A percentile compares a stretch with the other conserved stretches of the same genome.
These are phyloP conservation scores for Boletus rubropictus DNA, from an alignment of 768 basidiomycete species.

Conservation along the genomic window DNA sequence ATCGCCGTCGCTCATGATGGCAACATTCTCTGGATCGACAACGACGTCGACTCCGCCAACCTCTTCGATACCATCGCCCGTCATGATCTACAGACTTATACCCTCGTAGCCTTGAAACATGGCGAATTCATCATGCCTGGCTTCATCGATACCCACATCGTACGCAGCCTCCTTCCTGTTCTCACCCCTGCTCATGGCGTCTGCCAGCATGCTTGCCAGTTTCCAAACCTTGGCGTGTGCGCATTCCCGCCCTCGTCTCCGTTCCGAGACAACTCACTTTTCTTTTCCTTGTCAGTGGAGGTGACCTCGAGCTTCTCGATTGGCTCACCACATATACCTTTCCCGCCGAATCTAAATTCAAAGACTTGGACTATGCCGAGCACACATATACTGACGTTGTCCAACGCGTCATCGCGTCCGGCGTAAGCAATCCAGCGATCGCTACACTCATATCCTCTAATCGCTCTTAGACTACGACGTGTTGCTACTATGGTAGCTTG, in stretches of 20 bases:
- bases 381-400: conserved; percentile 69
- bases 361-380: conserved; percentile 62
- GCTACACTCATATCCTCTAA: conserved; percentile 3
- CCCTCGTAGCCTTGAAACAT: conserved; percentile 37
- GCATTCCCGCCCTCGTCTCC: not conserved
- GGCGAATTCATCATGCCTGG: conserved; percentile 81
- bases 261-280: conserved; percentile 1
- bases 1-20: conserved; percentile 49
- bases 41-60: conserved; percentile 44
- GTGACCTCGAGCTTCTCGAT: conserved; percentile 80
- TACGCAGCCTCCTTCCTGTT: conserved; percentile 32
- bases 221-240: conserved; percentile 38
- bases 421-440: conserved; percentile 46
- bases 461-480: conserved; percentile 71
- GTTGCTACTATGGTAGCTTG: conserved; percentile 83
- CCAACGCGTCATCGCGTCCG: conserved; percentile 59
- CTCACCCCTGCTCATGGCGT: not conserved
- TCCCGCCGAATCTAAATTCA: conserved; percentile 77
- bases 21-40: conserved; percentile 65
- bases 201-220: conserved; percentile 35
- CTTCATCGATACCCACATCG: conserved; percentile 88
- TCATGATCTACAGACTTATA: conserved; percentile 38
- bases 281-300: conserved; percentile 47
- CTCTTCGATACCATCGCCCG: conserved; percentile 47
- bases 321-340: conserved; percentile 87